Percentiles rank a stretch among this genome's conserved stretches.
Conservation (phyloP, 305 asterid genomes). For the Ilex paraguariensis region DNA sequence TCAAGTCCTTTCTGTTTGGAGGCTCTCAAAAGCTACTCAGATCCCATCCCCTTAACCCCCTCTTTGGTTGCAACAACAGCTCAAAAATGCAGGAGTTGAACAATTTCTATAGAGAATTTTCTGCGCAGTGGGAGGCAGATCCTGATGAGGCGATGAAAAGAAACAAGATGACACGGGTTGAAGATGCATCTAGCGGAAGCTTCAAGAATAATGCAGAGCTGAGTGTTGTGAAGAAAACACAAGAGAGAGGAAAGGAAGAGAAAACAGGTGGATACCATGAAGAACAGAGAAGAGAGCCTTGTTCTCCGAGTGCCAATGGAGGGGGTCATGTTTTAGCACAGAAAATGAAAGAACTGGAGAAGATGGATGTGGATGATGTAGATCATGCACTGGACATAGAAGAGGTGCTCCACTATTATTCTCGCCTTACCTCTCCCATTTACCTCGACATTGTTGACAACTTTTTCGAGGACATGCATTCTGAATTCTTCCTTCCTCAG, state of each 20-base stretch:
- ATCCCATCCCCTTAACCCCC: constrained; percentile 26
- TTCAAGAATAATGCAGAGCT: constrained; percentile 21
- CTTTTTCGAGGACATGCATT: constrained; percentile 66
- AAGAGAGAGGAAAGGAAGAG: constrained; percentile 18
- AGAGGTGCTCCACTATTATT: constrained; percentile 67
- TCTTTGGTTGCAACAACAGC: constrained; percentile 21
- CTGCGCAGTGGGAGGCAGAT: constrained; percentile 27
- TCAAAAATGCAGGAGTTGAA: constrained; percentile 36
- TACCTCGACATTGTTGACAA: constrained; percentile 59
- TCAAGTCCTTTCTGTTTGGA: constrained; percentile 34
- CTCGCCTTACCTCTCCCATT: constrained; percentile 60
- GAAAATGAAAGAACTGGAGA: constrained; percentile 66
- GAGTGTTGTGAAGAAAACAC: constrained; percentile 7
- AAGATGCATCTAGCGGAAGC: constrained; percentile 7
- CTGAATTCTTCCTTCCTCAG: constrained; percentile 40
- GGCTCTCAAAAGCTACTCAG: constrained; percentile 39
- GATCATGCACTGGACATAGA: constrained; percentile 66
- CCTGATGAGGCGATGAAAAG: constrained; percentile 12
- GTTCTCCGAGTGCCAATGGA: constrained; percentile 28
- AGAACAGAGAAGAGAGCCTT: constrained; percentile 17
- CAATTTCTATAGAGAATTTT: constrained; percentile 27
- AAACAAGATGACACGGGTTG: constrained; percentile 20
- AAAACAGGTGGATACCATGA: constrained; percentile 13
- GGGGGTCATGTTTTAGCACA: constrained; percentile 26
- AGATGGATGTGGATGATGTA: constrained; percentile 54